phyloP scores from a whole-genome alignment of 768 basidiomycete genomes.

The Lactarius hengduanensis region DNA sequence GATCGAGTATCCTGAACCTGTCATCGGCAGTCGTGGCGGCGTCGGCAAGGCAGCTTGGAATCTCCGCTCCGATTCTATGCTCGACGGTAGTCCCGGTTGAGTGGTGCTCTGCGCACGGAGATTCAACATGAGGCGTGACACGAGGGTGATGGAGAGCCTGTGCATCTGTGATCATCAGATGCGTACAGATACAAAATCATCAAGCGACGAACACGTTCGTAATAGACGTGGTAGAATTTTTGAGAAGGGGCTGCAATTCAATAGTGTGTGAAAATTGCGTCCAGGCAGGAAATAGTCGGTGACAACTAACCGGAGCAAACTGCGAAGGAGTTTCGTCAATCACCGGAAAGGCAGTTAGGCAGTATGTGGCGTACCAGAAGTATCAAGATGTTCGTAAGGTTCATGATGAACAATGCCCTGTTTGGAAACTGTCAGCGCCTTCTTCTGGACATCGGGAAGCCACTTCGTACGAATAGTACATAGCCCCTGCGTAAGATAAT shows the following conservation, averaged over 20 bases:
- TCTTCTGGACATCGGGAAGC: neutral
- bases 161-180: too few relatives aligned
- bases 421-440: neutral
- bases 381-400: slow-evolving; percentile 18
- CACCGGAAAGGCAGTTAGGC: neutral
- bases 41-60: slow-evolving; percentile 5
- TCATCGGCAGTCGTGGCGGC: neutral
- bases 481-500: slow-evolving; percentile 11
- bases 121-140: slow-evolving; percentile 24
- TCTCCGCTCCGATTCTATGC: slow-evolving; percentile 14
- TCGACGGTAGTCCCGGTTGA: neutral
- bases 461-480: slow-evolving; percentile 20
- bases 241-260: slow-evolving; percentile 10
- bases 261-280: neutral
- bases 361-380: slow-evolving; percentile 13
- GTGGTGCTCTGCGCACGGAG: slow-evolving; percentile 10
- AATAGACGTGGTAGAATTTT: slow-evolving; percentile 4
- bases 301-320: slow-evolving; percentile 18
- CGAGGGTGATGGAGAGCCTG: slow-evolving; percentile 19
- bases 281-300: too few relatives aligned
- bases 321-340: neutral
- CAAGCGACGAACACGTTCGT: slow-evolving; percentile 22
- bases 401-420: slow-evolving; percentile 19
- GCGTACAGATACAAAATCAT: neutral
- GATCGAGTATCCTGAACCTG: neutral